Base-by-base conservation (phyloP, 495 filamentous ascomycete genomes). In the Aspergillus biplanus region DNA sequence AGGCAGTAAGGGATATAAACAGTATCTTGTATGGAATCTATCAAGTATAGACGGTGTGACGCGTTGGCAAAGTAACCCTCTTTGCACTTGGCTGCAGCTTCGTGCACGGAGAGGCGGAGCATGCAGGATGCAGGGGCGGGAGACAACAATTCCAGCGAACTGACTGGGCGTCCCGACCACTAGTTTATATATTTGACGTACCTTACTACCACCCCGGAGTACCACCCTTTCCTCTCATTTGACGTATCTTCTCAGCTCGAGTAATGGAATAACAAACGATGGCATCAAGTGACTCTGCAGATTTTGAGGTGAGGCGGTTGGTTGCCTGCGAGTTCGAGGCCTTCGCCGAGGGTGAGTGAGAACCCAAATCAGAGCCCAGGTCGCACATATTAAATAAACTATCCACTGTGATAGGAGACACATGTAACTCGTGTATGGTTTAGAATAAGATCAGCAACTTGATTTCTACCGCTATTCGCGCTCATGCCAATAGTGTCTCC, bases 41-140 rank as follows among this genome's bases (percentile, higher is more conserved):
- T 64, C 48, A 33, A 49, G 49, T 32, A 35, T 50, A 61, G 64
- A 71, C 65, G 61, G 66, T 68, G 66, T 71, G 65, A 71, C 69
- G 65, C 62, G 69, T 68, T 66, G 61, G 60, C 48, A 50, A 58
- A 61, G 47, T 65, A 50, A 56, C 37, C 56, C 52, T 54, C 58
- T 52, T 47, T 54, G 64, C 33, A 49, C 49, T 52, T 63, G 60
- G 64, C 59, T 49, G 63, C 52, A 61, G 62, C 48, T 34, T 35
- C 53, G 63, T 54, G 61, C 61, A 63, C 61, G 52, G 56, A 53
- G 49, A 56, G 62, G 59, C 62, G 56, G 62, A 65, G 59, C 63
- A 48, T 59, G 67, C 67, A 67, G 64, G 67, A 55, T 56, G 67
- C 61, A 65, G 62, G 47, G 59, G 49, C 37, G 13, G 52, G 47